Base-by-base conservation (phyloP, 805 yeast species). In the Kuraishia molischiana region DNA sequence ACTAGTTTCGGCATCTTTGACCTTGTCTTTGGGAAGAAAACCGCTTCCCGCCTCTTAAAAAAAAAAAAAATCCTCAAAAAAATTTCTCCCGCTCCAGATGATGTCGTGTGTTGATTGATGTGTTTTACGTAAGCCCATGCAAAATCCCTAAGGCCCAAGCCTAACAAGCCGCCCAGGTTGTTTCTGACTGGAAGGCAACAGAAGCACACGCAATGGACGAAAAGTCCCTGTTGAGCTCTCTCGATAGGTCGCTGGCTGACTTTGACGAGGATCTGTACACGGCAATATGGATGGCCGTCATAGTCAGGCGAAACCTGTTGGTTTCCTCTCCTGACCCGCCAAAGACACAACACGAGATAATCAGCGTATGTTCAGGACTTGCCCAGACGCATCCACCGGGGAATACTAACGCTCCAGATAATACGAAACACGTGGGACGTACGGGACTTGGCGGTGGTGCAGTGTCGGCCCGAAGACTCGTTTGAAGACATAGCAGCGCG, bases 1-100 rank as follows among this genome's bases (percentile, higher is more conserved):
- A 83, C 90, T 24, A 83, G 62, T 46, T 80, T 82, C 26, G 82
- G 82, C 94, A 85, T 85, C n/a, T 8, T 35, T 9, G 13, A n/a
- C n/a, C n/a, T n/a, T n/a, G n/a, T n/a, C n/a, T n/a, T n/a, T n/a
- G n/a, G n/a, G n/a, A n/a, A n/a, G n/a, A n/a, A n/a, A n/a, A n/a
- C n/a, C n/a, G n/a, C n/a, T n/a, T n/a, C n/a, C n/a, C n/a, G n/a
- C n/a, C n/a, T n/a, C n/a, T n/a, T n/a, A n/a, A n/a, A n/a, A n/a
- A n/a, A n/a, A n/a, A n/a, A n/a, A n/a, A n/a, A n/a, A n/a, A n/a
- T n/a, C n/a, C n/a, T n/a, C n/a, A n/a, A n/a, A n/a, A n/a, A n/a
- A n/a, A n/a, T n/a, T n/a, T n/a, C n/a, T n/a, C n/a, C n/a, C n/a
- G n/a, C n/a, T n/a, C n/a, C n/a, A n/a, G n/a, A n/a, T n/a, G n/a